A percentile compares a stretch with the other conserved stretches of the same genome.
Conservation (phyloP, 805 yeast genomes). For the Cyberlindnera petersonii region DNA sequence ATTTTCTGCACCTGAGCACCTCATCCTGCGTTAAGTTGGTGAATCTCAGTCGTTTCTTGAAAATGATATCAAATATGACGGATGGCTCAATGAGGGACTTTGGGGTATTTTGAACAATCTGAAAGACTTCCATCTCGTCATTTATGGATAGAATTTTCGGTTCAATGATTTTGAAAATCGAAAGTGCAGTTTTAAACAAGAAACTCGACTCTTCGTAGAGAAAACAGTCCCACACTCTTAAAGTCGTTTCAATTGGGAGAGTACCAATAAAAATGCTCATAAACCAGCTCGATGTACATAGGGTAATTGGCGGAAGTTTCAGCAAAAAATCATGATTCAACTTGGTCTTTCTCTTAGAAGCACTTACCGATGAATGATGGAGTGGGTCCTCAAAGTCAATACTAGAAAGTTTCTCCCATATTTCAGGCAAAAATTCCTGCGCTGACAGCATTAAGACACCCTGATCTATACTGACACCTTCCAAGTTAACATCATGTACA, state of each 20-base stretch:
- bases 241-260: slow-evolving; percentile 81
- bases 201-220: slow-evolving; percentile 91
- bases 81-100: slow-evolving; percentile 67
- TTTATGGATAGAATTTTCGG: slow-evolving; percentile 47
- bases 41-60: slow-evolving; percentile 65
- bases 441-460: slow-evolving; percentile 89
- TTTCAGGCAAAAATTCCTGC: slow-evolving; percentile 75
- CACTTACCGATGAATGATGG: slow-evolving; percentile 14
- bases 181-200: slow-evolving; percentile 75
- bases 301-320: slow-evolving; percentile 82
- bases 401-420: slow-evolving; percentile 56
- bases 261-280: slow-evolving; percentile 95
- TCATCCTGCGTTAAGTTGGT: slow-evolving; percentile 81
- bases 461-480: slow-evolving; percentile 93
- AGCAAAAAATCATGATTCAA: slow-evolving; percentile 49
- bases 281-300: slow-evolving; percentile 96
- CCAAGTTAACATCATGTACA: slow-evolving; percentile 82
- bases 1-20: slow-evolving; percentile 69
- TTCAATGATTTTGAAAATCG: slow-evolving; percentile 73
- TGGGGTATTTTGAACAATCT: slow-evolving; percentile 80
- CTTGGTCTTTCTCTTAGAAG: background rate
- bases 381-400: slow-evolving; percentile 35
- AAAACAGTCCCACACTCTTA: slow-evolving; percentile 91
- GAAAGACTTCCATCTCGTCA: slow-evolving; percentile 68
- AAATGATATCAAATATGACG: slow-evolving; percentile 66